A percentile compares a stretch with the other conserved stretches of the same genome.
These are phyloP conservation scores for Vitis hybrid DNA, from an alignment of 177 flowering plant species.

Conservation along the genomic window DNA sequence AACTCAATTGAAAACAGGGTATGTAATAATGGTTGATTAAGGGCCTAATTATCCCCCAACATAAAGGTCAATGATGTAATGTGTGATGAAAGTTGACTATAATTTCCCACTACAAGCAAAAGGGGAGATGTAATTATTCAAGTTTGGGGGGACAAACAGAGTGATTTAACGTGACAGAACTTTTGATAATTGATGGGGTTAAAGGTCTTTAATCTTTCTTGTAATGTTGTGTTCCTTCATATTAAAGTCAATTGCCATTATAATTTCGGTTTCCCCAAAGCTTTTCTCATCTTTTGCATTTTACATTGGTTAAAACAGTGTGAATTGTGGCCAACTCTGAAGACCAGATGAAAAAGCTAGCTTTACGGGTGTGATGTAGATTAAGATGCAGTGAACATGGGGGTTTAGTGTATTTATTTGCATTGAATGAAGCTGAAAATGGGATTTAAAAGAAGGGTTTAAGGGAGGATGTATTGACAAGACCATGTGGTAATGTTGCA, in stretches of 20 bases:
- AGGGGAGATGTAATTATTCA: conserved; percentile 13
- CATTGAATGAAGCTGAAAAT: not conserved
- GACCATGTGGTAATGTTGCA: conserved; percentile 24
- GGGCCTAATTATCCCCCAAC: conserved; percentile 5
- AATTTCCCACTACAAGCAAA: conserved; percentile 16
- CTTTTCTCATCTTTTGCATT: not conserved
- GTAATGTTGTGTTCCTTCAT: not conserved
- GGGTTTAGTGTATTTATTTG: not conserved
- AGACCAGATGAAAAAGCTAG: too few relatives aligned
- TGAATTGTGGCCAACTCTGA: too few relatives aligned
- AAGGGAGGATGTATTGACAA: not conserved
- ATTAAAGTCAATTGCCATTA: conserved; percentile 15
- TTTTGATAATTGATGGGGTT: conserved; percentile 12
- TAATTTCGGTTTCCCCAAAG: conserved; percentile 1
- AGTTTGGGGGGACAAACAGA: conserved; percentile 6
- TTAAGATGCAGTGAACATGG: too few relatives aligned
- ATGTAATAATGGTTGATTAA: not conserved
- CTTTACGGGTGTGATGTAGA: too few relatives aligned
- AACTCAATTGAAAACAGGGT: not conserved
- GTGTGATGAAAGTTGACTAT: conserved; percentile 17
- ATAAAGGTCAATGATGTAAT: conserved; percentile 14
- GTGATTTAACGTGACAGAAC: not conserved
- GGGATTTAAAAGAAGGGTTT: not conserved
- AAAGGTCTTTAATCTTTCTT: conserved; percentile 5
- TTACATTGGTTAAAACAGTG: not conserved